Conservation (phyloP, 805 yeast genomes). For the Yarrowia bubula region DNA sequence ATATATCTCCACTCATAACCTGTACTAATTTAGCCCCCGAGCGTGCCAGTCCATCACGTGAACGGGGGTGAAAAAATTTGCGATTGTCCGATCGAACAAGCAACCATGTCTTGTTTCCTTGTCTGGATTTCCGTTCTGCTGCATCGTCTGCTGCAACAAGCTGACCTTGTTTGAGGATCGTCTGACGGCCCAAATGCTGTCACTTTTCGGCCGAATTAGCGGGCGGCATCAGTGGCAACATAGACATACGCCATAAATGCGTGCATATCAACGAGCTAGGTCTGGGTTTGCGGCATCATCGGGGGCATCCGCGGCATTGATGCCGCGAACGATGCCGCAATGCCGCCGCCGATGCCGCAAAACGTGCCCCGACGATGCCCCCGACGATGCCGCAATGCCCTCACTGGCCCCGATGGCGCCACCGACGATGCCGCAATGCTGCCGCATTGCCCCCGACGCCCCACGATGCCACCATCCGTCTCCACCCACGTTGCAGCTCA, state of each 20-base stretch:
- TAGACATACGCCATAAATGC: neutral
- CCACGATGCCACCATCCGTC: neutral
- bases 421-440: neutral
- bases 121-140: neutral
- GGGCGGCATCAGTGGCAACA: neutral
- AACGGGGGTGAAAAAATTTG: no score
- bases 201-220: neutral
- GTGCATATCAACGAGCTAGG: neutral
- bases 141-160: neutral
- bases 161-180: neutral
- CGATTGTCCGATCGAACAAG: no score
- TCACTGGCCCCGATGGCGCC: neutral
- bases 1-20: neutral
- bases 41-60: no score
- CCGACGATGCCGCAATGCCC: neutral
- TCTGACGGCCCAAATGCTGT: neutral
- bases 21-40: neutral
- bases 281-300: no score
- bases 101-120: no score
- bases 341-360: neutral
- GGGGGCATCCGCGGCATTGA: neutral
- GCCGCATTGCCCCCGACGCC: neutral
- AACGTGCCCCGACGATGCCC: neutral
- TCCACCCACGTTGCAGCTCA: slow-evolving; percentile 16
- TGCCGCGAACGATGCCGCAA: neutral